Percentiles rank a stretch among this genome's conserved stretches.
These are phyloP conservation scores for Sclerotinia spermophila DNA, from an alignment of 2,329 filamentous ascomycete species.

Conservation along the genomic window DNA sequence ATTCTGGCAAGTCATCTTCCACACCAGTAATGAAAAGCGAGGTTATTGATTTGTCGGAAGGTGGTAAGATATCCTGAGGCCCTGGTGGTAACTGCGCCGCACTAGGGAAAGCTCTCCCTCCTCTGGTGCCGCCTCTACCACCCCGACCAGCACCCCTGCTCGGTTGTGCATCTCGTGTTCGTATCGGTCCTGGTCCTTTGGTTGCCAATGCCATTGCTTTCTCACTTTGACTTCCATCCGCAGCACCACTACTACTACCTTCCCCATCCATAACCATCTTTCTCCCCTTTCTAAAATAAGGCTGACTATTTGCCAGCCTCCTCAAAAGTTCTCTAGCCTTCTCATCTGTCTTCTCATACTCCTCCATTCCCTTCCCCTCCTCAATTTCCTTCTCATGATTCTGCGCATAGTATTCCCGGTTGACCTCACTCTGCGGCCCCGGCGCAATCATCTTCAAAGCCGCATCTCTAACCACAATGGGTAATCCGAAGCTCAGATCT, in stretches of 20 bases:
- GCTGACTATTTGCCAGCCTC: slow-evolving; percentile 84
- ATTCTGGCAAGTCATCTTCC: slow-evolving; percentile 92
- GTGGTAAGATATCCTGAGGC: slow-evolving; percentile 81
- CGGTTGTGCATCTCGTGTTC: slow-evolving; percentile 63
- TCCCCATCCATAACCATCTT: slow-evolving; percentile 49
- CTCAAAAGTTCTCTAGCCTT: slow-evolving; percentile 87
- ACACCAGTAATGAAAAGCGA: slow-evolving; percentile 93
- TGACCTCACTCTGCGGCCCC: slow-evolving; percentile 86
- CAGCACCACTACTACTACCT: not conserved
- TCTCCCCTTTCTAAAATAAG: slow-evolving; percentile 88
- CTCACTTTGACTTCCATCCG: slow-evolving; percentile 39
- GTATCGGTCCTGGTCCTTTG: slow-evolving; percentile 70
- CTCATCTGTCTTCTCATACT: slow-evolving; percentile 95
- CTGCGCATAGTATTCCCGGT: slow-evolving; percentile 95
- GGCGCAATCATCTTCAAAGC: slow-evolving; percentile 97
- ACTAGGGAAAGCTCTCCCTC: slow-evolving; percentile 59
- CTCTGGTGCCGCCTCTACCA: slow-evolving; percentile 41
- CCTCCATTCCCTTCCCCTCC: slow-evolving; percentile 81
- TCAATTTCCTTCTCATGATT: slow-evolving; percentile 96
- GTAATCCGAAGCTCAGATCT: slow-evolving; percentile 90
- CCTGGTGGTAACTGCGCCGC: slow-evolving; percentile 73
- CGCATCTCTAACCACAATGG: slow-evolving; percentile 91
- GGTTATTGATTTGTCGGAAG: slow-evolving; percentile 78
- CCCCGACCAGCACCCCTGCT: slow-evolving; percentile 39
- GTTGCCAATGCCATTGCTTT: slow-evolving; percentile 41